phyloP scores from a whole-genome alignment of 208 protist species.

The Wallacemonas sp. region DNA sequence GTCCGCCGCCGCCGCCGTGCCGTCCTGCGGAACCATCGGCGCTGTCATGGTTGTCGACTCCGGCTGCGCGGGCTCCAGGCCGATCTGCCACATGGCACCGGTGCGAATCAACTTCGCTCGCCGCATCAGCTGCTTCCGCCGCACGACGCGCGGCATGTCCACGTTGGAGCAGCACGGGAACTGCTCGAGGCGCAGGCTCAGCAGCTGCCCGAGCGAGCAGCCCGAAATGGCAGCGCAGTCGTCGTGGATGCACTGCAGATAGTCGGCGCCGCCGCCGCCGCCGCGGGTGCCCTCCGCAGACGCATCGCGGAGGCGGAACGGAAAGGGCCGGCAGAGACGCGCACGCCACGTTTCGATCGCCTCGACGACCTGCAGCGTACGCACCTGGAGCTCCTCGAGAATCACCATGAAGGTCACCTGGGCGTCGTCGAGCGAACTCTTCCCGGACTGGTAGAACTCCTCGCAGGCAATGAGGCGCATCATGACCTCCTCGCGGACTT shows the following conservation, averaged over 20 bases:
- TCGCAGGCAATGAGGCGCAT: slow-evolving; percentile 39
- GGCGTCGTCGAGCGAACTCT: slow-evolving; percentile 37
- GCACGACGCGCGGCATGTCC: slow-evolving; percentile 32
- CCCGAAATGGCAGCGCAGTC: slow-evolving; percentile 47
- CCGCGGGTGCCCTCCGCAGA: no score
- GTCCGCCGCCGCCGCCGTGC: no score
- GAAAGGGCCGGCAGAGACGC: slow-evolving; percentile 52
- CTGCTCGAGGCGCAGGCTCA: slow-evolving; percentile 43
- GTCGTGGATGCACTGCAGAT: slow-evolving; percentile 50
- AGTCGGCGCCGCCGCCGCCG: slow-evolving; percentile 48
- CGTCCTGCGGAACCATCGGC: no score
- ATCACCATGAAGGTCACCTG: slow-evolving; percentile 41
- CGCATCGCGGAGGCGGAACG: slow-evolving; percentile 43
- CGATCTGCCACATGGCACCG: slow-evolving; percentile 32
- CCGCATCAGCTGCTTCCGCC: slow-evolving; percentile 32
- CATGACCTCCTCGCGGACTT: slow-evolving; percentile 47
- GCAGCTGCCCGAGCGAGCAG: slow-evolving; percentile 34
- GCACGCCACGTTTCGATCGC: slow-evolving; percentile 69
- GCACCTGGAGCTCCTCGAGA: slow-evolving; percentile 52
- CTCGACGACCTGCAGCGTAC: slow-evolving; percentile 60
- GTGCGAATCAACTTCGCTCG: slow-evolving; percentile 44
- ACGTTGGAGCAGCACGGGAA: slow-evolving; percentile 52
- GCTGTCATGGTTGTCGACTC: not conserved
- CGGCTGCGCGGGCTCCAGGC: slow-evolving; percentile 32
- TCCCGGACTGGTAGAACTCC: slow-evolving; percentile 31